phyloP scores from a whole-genome alignment of 768 basidiomycete species.

The Lenzites betulinus region DNA sequence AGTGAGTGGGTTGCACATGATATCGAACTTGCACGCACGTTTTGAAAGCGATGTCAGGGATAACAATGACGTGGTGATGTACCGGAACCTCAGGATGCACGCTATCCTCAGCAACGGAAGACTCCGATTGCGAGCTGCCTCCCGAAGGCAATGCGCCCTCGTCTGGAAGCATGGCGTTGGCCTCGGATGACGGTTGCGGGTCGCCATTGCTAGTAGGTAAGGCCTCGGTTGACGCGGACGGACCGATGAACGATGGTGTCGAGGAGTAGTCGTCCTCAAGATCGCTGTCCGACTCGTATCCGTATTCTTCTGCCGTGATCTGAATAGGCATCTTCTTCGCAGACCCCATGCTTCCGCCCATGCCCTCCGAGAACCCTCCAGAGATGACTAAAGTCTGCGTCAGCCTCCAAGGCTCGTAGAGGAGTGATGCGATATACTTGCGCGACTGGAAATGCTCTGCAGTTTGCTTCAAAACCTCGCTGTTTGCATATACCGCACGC shows the following conservation, averaged over 20 bases:
- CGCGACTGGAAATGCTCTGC: not conserved
- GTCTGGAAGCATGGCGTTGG: too few relatives aligned
- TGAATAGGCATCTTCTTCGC: too few relatives aligned
- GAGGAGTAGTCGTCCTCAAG: not conserved
- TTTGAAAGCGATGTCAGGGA: conserved; percentile 9
- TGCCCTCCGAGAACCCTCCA: not conserved
- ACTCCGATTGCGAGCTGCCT: too few relatives aligned
- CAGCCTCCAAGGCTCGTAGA: not conserved
- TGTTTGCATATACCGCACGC: not conserved
- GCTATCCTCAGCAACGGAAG: too few relatives aligned
- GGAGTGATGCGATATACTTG: not conserved
- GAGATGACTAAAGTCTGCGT: not conserved
- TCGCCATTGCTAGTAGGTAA: too few relatives aligned
- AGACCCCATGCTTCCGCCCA: too few relatives aligned
- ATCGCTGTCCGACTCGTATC: conserved; percentile 8
- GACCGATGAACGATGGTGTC: too few relatives aligned
- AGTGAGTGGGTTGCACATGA: not conserved
- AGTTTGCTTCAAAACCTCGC: not conserved
- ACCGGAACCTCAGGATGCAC: not conserved
- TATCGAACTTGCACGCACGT: conserved; percentile 4
- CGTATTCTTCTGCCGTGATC: not conserved
- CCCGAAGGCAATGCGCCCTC: too few relatives aligned
- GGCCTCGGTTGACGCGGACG: too few relatives aligned
- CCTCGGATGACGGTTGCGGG: too few relatives aligned
- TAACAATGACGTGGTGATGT: not conserved